Evolutionary conservation across 305 asterid species (phyloP), one percentile per base, ranked within the genome.

Genomic region (Fraxinus paxiana): DNA sequence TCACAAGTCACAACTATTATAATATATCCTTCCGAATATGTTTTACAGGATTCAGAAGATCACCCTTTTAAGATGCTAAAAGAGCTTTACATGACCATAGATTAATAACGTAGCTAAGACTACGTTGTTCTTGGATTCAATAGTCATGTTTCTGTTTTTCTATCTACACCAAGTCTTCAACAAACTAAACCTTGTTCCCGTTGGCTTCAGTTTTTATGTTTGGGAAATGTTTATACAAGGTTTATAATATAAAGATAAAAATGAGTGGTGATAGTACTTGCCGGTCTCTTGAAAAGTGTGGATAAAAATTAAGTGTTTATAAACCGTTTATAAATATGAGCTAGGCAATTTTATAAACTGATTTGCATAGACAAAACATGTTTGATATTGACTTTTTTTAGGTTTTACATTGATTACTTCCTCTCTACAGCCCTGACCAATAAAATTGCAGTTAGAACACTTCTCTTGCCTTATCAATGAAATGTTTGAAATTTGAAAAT

Each of bases 21-120:
- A 22, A 24, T 2, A 63, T 63, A 65, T 9, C 46, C 17, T 56
- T 17, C 79, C 20, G 22, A 56, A 78, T 56, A 8, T 17, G 75
- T 38, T 35, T 72, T 18, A 33, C 65, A 56, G 10, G 61, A 69
- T 28, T 35, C 9, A 0, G 18, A 80, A 80, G 76, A 71, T 37
- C 61, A 33, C 33, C 38, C 56, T 46, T 71, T 35, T 6, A 56
- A 35, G 71, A 75, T 13, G 78, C 38, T 41, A 28, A 17, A 81
- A 48, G 74, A 31, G 34, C 63, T 26, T 24, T 69, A 26, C 69
- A 84, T 43, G 30, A 76, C 71, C 41, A 41, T 34, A 73, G 77
- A 46, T 22, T 63, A 73, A 33, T 22, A 38, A 35, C 3, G 4
- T 26, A 73, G 71, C 28, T 31, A 65, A 67, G 73, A 13, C 18